phyloP scores from a whole-genome alignment of 225 moss, liverwort and hornwort species.

The Pseudoscleropodium purum region DNA sequence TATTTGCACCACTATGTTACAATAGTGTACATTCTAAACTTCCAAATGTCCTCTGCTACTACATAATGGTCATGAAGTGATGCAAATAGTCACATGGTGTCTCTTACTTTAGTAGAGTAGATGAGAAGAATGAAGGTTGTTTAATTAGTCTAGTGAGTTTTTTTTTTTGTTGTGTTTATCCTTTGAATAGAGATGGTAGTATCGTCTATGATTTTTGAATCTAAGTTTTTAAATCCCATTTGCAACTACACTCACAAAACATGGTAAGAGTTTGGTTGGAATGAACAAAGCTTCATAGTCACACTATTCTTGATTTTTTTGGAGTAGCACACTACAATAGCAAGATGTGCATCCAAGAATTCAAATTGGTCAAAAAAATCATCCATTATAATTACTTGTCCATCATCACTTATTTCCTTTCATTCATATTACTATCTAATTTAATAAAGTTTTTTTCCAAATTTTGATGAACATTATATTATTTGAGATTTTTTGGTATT shows the following conservation, averaged over 20 bases:
- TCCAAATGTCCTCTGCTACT: fast-evolving
- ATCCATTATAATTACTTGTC: neutral
- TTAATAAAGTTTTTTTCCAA: neutral
- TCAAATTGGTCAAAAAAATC: neutral
- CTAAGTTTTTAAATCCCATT: too few relatives aligned
- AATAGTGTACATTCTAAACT: neutral
- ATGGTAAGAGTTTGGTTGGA: too few relatives aligned
- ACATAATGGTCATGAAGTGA: neutral
- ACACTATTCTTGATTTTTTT: too few relatives aligned
- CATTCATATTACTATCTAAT: neutral
- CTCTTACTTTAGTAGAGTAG: fast-evolving
- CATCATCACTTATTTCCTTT: neutral
- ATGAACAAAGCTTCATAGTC: too few relatives aligned
- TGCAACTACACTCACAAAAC: too few relatives aligned
- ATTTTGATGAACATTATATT: too few relatives aligned
- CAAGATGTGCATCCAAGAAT: fast-evolving
- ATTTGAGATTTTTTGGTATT: neutral
- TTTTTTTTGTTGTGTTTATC: too few relatives aligned
- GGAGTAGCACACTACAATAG: neutral
- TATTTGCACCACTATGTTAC: fast-evolving
- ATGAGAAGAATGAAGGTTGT: neutral
- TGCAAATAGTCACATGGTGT: neutral
- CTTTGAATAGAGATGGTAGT: too few relatives aligned
- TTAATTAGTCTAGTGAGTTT: fast-evolving
- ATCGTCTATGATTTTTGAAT: too few relatives aligned